phyloP scores from a whole-genome alignment of 768 basidiomycete species.

The Rhizopogon vulgaris region DNA sequence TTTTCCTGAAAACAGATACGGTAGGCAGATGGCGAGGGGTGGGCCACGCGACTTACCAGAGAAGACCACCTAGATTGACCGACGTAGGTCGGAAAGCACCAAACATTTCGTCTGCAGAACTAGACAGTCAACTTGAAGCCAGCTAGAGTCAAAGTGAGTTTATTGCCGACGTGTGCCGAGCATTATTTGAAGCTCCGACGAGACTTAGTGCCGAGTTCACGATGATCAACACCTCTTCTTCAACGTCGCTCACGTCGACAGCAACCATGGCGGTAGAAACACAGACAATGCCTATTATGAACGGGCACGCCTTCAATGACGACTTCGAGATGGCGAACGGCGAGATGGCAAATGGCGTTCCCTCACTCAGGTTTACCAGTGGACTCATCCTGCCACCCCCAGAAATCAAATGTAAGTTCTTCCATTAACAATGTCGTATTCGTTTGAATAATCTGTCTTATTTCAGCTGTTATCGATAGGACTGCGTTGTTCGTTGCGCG shows the following conservation, averaged over 20 bases:
- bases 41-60: constrained; percentile 55
- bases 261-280: constrained; percentile 44
- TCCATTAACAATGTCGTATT: background rate
- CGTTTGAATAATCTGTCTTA: background rate
- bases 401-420: constrained; percentile 79
- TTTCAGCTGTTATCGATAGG: constrained; percentile 86
- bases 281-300: constrained; percentile 30
- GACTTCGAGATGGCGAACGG: constrained; percentile 28
- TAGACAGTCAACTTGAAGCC: background rate
- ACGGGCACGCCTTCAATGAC: constrained; percentile 36
- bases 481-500: constrained; percentile 89
- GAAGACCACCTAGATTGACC: constrained; percentile 66
- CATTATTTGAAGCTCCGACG: constrained; percentile 22
- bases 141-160: background rate
- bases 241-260: constrained; percentile 10
- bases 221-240: background rate
- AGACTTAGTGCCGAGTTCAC: background rate
- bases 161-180: constrained; percentile 21
- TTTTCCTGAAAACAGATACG: constrained; percentile 66
- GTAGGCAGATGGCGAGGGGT: background rate
- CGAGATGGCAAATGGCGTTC: constrained; percentile 31
- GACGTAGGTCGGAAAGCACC: constrained; percentile 76
- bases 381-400: constrained; percentile 95
- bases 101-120: constrained; percentile 49
- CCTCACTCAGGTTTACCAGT: constrained; percentile 53